Evolutionary conservation across 257 asterid genomes (phyloP), one percentile per base, ranked within the genome.

Genomic region (Primulina eburnea): DNA sequence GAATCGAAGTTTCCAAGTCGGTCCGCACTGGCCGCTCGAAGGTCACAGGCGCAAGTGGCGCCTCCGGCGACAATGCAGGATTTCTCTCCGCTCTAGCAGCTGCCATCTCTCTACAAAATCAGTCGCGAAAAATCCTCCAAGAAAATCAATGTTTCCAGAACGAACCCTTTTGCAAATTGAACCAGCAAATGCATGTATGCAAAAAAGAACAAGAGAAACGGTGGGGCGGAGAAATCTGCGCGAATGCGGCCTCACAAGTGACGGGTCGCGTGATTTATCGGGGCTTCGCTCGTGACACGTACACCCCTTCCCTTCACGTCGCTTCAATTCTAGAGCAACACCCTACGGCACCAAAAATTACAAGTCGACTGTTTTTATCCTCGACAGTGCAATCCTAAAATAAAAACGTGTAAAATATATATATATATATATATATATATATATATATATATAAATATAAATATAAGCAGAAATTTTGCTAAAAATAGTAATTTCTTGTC

Each of bases 31-130:
- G 87, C 0, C 95, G 85, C 33, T 88, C 83, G 2, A 57, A 28
- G 14, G 96, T 92, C 16, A 92, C 87, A 24, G 98, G 98, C 24
- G 97, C 92, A 29, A 84, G 86, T 71, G 91, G 85, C 8, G 97
- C 97, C 77, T 80, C 89, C 78, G 96, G 6, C 4, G 85, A 24
- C 77, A 88, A 6, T 26, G 96, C 81, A 2, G 82, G 75, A 65
- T 79, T 81, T 14, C 78, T 82, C 64, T 87, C 92, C 60, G 24
- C 71, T n/a, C 68, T 83, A 52, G 62, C 75, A 4, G 76, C 78
- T 56, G 74, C 66, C 82, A 77, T 79, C 34, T 17, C 59, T 3
- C 57, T 21, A 24, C 28, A 4, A 37, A 14, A 52, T 33, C 29
- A 9, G 38, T 77, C 40, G 2, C 35, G 8, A 47, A 43, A n/a